Evolutionary conservation across 768 basidiomycete genomes (phyloP), one percentile per base, ranked within the genome.

Genomic region (Suillus hirtellus): DNA sequence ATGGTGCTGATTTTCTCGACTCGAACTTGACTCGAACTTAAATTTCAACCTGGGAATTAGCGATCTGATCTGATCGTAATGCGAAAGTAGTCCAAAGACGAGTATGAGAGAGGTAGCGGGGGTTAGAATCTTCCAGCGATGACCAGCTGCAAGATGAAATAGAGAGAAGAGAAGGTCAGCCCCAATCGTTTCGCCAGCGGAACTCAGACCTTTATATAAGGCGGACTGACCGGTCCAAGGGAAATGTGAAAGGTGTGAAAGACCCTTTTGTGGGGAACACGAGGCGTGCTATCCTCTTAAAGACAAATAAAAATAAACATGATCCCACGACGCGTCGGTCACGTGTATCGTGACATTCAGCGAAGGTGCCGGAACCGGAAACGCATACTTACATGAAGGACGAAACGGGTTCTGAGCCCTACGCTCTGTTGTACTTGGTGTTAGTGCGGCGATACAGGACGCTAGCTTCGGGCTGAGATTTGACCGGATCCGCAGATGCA

Each of bases 181-280:
- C 60, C 9, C 21, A 7, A 60, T 60, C 38, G 27, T 40, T 40
- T 42, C 21, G 38, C 38, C 38, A 58, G 38, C 56, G 24, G 40
- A 55, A 38, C 60, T 19, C 60, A 60, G 5, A 21, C 44, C 60
- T 60, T 60, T 60, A 60, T 58, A 60, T 60, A 60, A 9, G 53
- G 44, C 56, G 56, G 56, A 58, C 24, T 27, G 15, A 17, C 38
- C 56, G 56, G 56, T 58, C 56, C 38, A 42, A 24, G 56, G 56
- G 56, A 27, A 40, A 27, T 42, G 56, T 58, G 56, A 58, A 58
- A 42, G 17, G 56, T 31, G 56, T 58, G 56, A 58, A 58, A 17
- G 3, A 31, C 56, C 40, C 56, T 58, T 58, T 58, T 58, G 56
- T 42, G 56, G 56, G 56, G 56, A 42, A 58, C 56, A 58, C 40